Percentiles rank a stretch among this genome's conserved stretches.
Conservation (phyloP, 1,284 basidiomycete species). For the Paramarasmius palmivorus region DNA sequence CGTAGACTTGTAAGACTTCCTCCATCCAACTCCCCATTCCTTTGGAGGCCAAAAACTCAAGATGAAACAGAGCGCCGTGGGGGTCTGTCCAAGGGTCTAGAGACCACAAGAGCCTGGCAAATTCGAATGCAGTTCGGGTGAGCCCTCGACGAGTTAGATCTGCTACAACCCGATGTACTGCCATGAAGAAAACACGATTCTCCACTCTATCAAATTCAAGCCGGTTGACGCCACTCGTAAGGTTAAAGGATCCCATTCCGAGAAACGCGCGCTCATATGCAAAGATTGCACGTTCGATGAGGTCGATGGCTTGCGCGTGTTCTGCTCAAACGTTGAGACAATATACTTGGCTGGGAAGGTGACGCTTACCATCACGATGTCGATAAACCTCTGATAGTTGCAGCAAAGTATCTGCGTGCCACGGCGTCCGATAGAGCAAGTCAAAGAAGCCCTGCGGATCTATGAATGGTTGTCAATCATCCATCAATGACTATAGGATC, state of each 20-base stretch:
- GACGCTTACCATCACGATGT: conserved; percentile 73
- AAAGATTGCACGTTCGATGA: conserved; percentile 84
- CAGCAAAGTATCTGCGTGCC: conserved; percentile 89
- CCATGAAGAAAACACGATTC: conserved; percentile 84
- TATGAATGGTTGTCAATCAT: conserved; percentile 23
- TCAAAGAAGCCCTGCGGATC: conserved; percentile 71
- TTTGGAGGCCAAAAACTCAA: conserved; percentile 84
- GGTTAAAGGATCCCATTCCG: conserved; percentile 67
- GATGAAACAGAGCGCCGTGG: conserved; percentile 80
- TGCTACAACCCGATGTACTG: conserved; percentile 74
- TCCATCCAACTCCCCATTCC: conserved; percentile 80
- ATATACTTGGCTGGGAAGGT: neutral
- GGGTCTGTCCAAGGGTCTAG: conserved; percentile 86
- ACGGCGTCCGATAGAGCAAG: conserved; percentile 61
- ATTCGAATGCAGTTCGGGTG: conserved; percentile 86
- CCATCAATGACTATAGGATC: neutral
- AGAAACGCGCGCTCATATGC: conserved; percentile 87
- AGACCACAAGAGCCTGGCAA: conserved; percentile 77
- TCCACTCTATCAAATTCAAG: conserved; percentile 87
- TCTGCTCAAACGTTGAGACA: conserved; percentile 44
- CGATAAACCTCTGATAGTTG: conserved; percentile 85
- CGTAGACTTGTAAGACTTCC: conserved; percentile 55
- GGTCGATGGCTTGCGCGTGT: conserved; percentile 81
- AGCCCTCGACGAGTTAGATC: conserved; percentile 87
- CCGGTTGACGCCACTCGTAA: conserved; percentile 76